Base-by-base conservation (phyloP, 495 filamentous ascomycete species). In the Pyrenopolyporus hunteri region DNA sequence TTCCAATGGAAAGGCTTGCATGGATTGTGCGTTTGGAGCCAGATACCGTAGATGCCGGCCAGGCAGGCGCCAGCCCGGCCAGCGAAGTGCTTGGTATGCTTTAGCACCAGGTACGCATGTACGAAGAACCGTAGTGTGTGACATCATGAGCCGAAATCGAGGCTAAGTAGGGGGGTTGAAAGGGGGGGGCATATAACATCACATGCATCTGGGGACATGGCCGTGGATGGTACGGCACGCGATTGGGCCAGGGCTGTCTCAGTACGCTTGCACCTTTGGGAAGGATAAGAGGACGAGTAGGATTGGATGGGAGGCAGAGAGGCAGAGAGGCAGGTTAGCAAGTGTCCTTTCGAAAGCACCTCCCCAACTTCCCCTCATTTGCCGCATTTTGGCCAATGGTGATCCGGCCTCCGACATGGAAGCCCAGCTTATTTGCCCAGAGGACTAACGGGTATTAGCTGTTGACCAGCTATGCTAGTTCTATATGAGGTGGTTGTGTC, bases 91-190 rank as follows among this genome's bases (percentile, higher is more conserved):
- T 4, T 4, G 26, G 9, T 20, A 40, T 23, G 31, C 31, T n/a
- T n/a, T 53, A 9, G 17, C 11, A 45, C 44, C 32, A 23, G 44
- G 17, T 32, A 60, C 45, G 20, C n/a, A 20, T 44, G 39, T 55
- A 52, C 19, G 60, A 66, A 31, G 31, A 60, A 28, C 51, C 44
- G 49, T 19, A 33, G 31, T 39, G 39, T 52, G 32, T 57, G 56
- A 66, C 56, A 66, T 66, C 57, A 60, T 60, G 51, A 57, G 63
- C 63, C 60, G 63, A 60, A 26, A 31, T 51, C 28, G 40, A 52
- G 35, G 51, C 1, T 33, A 14, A 28, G 16, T 8, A 23, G 8
- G 5, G 37, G 19, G 37, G n/a, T 10, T 11, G 4, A 10, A 22
- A 11, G n/a, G n/a, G 17, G 47, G 33, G 51, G 13, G 45, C 23